phyloP scores from a whole-genome alignment of 371 early-diverging fungal genomes.

The Funneliformis caledonium region DNA sequence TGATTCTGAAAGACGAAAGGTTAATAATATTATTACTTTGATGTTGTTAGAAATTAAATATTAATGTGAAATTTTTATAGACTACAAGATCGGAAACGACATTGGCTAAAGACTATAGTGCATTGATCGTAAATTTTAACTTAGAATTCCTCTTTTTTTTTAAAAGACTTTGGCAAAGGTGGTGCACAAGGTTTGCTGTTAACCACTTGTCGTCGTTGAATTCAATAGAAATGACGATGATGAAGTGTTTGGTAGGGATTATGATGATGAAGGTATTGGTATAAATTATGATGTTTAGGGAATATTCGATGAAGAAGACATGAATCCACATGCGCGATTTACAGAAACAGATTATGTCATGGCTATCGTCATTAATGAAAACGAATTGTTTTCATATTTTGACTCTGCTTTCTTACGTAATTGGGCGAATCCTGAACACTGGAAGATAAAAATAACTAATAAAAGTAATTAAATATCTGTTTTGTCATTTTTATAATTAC shows the following conservation, averaged over 20 bases:
- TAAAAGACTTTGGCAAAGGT: conserved; percentile 98
- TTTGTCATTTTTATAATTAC: too few relatives aligned
- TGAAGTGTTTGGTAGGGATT: background rate
- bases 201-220: conserved; percentile 64
- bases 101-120: conserved; percentile 78
- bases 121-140: conserved; percentile 85
- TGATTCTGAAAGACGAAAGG: conserved; percentile 45
- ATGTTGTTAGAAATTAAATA: background rate
- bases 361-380: conserved; percentile 55
- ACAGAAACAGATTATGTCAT: conserved; percentile 52
- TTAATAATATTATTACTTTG: conserved; percentile 40
- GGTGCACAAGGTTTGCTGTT: conserved; percentile 92
- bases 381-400: conserved; percentile 87
- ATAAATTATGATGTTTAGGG: background rate
- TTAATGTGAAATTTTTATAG: background rate
- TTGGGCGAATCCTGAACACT: conserved; percentile 97
- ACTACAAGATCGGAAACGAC: conserved; percentile 52
- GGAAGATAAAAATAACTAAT: conserved; percentile 71
- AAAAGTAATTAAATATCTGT: conserved; percentile 45
- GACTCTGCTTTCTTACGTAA: conserved; percentile 77
- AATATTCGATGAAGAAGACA: background rate
- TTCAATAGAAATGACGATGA: conserved; percentile 34
- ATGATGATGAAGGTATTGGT: background rate
- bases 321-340: conserved; percentile 29
- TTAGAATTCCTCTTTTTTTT: conserved; percentile 93